These are phyloP conservation scores for Apiospora sp. DNA, from an alignment of 2,329 filamentous ascomycete species.

Conservation along the genomic window DNA sequence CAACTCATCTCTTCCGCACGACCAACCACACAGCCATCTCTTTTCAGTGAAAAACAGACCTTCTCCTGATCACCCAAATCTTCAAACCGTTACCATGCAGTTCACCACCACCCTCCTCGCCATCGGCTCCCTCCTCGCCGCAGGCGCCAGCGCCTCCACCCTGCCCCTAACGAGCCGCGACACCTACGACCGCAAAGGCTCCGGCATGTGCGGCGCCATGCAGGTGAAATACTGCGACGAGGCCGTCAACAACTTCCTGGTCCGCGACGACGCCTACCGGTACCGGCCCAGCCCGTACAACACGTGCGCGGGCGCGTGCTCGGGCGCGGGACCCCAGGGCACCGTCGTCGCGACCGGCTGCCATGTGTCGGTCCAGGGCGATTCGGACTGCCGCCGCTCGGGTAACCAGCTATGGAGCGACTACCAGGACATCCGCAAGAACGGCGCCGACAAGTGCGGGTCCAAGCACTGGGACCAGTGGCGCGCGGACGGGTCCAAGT, in stretches of 20 bases:
- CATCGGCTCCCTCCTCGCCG: background rate
- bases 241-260: slow-evolving; percentile 24
- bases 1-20: background rate
- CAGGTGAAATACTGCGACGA: slow-evolving; percentile 26
- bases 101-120: background rate
- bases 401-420: slow-evolving; percentile 31
- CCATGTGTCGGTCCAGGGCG: slow-evolving; percentile 19
- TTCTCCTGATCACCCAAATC: too few species aligned
- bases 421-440: slow-evolving; percentile 30
- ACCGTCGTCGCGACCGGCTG: slow-evolving; percentile 8
- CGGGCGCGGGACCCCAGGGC: background rate
- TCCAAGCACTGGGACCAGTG: slow-evolving; percentile 27
- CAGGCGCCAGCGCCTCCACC: background rate
- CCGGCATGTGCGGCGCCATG: slow-evolving; percentile 15
- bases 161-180: slow-evolving; percentile 6
- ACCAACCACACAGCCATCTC: background rate
- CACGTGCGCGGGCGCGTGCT: slow-evolving; percentile 14
- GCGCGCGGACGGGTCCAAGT: slow-evolving; percentile 9
- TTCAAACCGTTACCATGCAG: slow-evolving; percentile 9
- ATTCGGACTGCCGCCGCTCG: slow-evolving; percentile 28
- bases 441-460: slow-evolving; percentile 27
- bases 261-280: slow-evolving; percentile 4
- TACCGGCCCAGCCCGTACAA: slow-evolving; percentile 21
- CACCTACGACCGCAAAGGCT: slow-evolving; percentile 25
- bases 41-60: background rate